Evolutionary conservation across 768 basidiomycete species (phyloP).

Genomic region (Mycena chlorophos): DNA sequence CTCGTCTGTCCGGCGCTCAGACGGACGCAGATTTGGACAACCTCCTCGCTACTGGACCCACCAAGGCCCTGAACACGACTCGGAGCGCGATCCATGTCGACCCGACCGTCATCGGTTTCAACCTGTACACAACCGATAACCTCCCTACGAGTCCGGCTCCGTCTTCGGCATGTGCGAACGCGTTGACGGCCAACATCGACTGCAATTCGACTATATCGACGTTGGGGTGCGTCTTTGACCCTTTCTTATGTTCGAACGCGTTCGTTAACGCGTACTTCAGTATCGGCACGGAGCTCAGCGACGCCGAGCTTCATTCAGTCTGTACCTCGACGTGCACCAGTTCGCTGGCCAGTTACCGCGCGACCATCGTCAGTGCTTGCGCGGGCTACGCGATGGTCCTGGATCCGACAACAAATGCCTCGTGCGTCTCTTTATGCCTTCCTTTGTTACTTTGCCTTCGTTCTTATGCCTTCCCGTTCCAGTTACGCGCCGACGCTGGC

Average conservation of each 20-base stretch:
- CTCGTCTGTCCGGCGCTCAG: too few relatives aligned
- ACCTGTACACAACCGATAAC: not conserved
- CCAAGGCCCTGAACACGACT: too few relatives aligned
- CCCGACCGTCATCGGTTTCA: not conserved
- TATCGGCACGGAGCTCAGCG: not conserved
- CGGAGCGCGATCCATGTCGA: too few relatives aligned
- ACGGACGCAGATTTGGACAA: too few relatives aligned
- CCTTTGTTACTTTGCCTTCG: not conserved
- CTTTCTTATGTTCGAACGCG: not conserved
- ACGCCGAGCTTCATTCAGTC: not conserved
- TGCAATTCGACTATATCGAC: conserved; percentile 9
- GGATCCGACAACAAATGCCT: not conserved
- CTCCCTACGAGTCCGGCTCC: conserved; percentile 6
- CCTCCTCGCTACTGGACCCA: too few relatives aligned
- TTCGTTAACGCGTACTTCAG: not conserved
- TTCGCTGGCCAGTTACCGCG: conserved; percentile 9
- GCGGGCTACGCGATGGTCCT: not conserved
- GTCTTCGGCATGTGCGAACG: conserved; percentile 3
- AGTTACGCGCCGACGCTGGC: conserved; percentile 10
- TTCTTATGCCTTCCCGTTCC: too few relatives aligned
- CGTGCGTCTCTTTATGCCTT: not conserved
- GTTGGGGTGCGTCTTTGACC: not conserved
- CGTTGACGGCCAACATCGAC: conserved; percentile 1
- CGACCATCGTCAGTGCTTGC: not conserved
- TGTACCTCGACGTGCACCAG: conserved; percentile 6